These are phyloP conservation scores for Graphiopsis chlorocephala DNA, from an alignment of 2,329 filamentous ascomycete species.

Conservation along the genomic window DNA sequence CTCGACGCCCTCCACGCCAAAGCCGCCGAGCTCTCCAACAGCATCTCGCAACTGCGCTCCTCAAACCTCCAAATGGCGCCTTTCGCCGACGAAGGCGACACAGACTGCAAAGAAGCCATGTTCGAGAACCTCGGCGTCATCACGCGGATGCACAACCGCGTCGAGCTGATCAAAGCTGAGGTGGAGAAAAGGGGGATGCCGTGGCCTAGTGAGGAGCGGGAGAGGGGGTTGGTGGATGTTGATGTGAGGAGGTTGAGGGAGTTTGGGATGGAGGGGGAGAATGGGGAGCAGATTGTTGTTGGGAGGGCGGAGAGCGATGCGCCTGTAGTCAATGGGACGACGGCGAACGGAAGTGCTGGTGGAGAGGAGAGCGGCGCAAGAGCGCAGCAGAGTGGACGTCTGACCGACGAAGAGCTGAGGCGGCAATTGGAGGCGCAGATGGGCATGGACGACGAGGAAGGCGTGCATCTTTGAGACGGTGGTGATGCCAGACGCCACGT, in stretches of 20 bases:
- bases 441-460: conserved; percentile 51
- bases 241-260: conserved; percentile 14
- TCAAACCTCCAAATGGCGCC: conserved; percentile 71
- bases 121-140: conserved; percentile 69
- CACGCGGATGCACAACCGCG: conserved; percentile 63
- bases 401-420: conserved; percentile 60
- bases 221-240: conserved; percentile 9
- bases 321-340: conserved; percentile 18
- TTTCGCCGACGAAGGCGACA: conserved; percentile 63
- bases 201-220: conserved; percentile 44
- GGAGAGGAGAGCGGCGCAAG: background rate
- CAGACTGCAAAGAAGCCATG: conserved; percentile 71
- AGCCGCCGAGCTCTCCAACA: conserved; percentile 72
- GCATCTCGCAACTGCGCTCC: conserved; percentile 68
- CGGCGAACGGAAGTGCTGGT: conserved; percentile 3
- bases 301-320: conserved; percentile 18
- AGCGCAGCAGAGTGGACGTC: conserved; percentile 41
- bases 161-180: conserved; percentile 62
- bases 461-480: conserved; percentile 59
- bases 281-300: conserved; percentile 22
- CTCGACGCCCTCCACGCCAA: conserved; percentile 68
- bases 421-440: conserved; percentile 56
- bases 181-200: conserved; percentile 59
- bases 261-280: conserved; percentile 19
- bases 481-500: background rate